Evolutionary conservation across 192 early-diverging fungal genomes (phyloP), one percentile per base, ranked within the genome.

Genomic region (Backusella parvicylindrica): DNA sequence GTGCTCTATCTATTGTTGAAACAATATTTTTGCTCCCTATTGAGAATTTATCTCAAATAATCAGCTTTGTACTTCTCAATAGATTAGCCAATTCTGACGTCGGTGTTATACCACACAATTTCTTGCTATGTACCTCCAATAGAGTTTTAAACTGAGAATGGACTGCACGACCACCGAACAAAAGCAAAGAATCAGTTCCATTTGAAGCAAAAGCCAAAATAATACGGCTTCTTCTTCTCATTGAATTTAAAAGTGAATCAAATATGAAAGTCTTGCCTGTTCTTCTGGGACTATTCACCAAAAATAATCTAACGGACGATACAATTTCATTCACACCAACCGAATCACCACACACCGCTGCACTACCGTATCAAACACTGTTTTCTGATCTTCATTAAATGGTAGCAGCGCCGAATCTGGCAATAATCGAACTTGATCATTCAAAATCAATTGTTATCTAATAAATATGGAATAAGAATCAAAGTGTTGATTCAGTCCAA

Each of bases 101-200:
- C 1, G 30, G 8, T 1, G 21, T 64, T 21, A 64, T 64, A 2
- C n/a, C 28, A 12, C 31, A 64, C 1, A 64, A 1, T 0, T 7
- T 64, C 5, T 69, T 1, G 2, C 11, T 43, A 9, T 64, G 49
- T 1, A 80, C 18, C 6, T 49, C 23, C 13, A 84, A 15, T 3
- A 77, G 83, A 1, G 79, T 74, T 32, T 75, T 75, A 60, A 82
- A 84, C 3, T 38, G 37, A 0, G 75, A 82, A 35, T 84, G 77
- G 7, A 77, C 83, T 0, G 80, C 81, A 36, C 66, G 12, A 3
- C 83, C 75, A 32, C 76, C 72, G 28, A 37, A 21, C 2, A 84
- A 31, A 1, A 84, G 71, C 16, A 78, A 43, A 11, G 78, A 78
- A 11, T 75, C 76, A 43, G 72, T 84, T 7, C 83, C 80, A 49